Base-by-base conservation (phyloP, 805 yeast species). In the Alloascoidea africana region DNA sequence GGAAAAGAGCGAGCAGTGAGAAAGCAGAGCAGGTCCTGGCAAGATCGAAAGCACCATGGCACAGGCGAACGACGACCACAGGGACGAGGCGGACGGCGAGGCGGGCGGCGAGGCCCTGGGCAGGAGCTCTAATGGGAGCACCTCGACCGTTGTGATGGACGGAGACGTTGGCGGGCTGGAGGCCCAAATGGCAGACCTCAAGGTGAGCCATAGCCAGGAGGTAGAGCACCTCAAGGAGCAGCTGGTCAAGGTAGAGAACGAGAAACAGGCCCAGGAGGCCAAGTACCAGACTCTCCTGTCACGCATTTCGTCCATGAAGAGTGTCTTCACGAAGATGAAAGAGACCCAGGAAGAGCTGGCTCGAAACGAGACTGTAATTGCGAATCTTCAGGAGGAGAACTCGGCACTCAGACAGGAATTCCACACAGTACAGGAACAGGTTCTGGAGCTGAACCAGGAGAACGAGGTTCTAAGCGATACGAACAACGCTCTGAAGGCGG, bases 301-400 rank as follows among this genome's bases (percentile, higher is more conserved):
- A n/a, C 6, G 36, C 11, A 8, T 34, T 32, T 37, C 39, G 15
- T 11, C 14, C 16, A 34, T 34, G 36, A 34, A 34, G 18, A 34
- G 8, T 8, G 36, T 34, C 11, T 34, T 34, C n/a, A 23, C 30
- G n/a, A 23, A 23, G n/a, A 23, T 23, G 30, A 23, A 23, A 23
- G 30, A 23, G n/a, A 8, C 30, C 8, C 30, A 23, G n/a, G 8
- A 8, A 23, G 30, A 23, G n/a, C 8, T 23, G 8, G 30, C 8
- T 8, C n/a, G 13, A 23, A 23, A 23, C 8, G 30, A 23, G n/a
- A 23, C 8, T 23, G n/a, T 8, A 23, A 23, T 23, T 23, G 13
- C 8, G n/a, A 23, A 23, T 23, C n/a, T 23, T 8, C 8, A 8
- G 13, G 30, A 23, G n/a, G 30, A 23, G n/a, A 23, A 23, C n/a